Conservation (phyloP, 805 yeast genomes). For the Limtongia smithiae region DNA sequence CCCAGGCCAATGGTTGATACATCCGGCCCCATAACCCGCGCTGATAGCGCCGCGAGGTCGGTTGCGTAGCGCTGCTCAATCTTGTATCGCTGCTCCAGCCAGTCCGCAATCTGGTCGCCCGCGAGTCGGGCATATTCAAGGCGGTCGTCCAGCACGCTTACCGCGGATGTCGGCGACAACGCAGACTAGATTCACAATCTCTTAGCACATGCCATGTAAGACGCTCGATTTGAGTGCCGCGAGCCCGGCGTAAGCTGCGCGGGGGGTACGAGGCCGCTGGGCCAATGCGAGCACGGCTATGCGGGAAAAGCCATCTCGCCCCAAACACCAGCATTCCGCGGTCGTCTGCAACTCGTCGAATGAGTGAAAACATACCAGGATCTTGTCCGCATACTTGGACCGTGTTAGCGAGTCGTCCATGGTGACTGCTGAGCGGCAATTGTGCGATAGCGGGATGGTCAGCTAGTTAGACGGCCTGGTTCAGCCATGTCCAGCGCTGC, state of each 20-base stretch:
- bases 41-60: slow-evolving; percentile 44
- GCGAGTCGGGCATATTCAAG: slow-evolving; percentile 51
- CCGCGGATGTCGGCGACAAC: slow-evolving; percentile 55
- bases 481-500: too few species aligned
- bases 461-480: too few species aligned
- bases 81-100: slow-evolving; percentile 55
- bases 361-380: slow-evolving; percentile 20
- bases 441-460: too few species aligned
- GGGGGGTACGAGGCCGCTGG: too few species aligned
- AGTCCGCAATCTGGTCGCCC: slow-evolving; percentile 58
- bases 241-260: too few species aligned
- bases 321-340: too few species aligned
- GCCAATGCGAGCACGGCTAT: too few species aligned
- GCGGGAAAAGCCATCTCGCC: too few species aligned
- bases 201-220: background rate
- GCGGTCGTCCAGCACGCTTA: slow-evolving; percentile 57
- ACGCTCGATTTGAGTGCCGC: too few species aligned
- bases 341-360: too few species aligned
- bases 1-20: slow-evolving; percentile 32
- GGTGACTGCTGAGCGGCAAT: too few species aligned
- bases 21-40: slow-evolving; percentile 30
- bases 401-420: slow-evolving; percentile 24
- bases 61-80: slow-evolving; percentile 48
- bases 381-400: slow-evolving; percentile 27
- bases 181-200: slow-evolving; percentile 33